Evolutionary conservation across 352 stramenopile species (phyloP), one percentile per base, ranked within the genome.

Genomic region (Globisporangium solare): DNA sequence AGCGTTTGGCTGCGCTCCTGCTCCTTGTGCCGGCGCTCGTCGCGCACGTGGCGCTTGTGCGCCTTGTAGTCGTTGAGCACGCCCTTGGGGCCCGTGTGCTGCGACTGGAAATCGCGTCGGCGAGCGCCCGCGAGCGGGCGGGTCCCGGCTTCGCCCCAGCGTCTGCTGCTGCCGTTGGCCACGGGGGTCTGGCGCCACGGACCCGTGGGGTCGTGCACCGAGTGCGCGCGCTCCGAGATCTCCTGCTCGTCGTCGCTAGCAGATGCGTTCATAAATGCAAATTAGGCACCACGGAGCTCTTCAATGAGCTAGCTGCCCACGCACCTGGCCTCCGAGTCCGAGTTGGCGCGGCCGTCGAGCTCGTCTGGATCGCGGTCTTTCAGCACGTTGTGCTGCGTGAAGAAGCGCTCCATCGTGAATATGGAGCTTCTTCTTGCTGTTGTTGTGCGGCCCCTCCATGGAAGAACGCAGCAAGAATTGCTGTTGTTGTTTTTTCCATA

Each of bases 61-160:
- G 75, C 73, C 61, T 90, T 89, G 72, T 88, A 91, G 70, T 94
- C 84, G 43, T 77, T 87, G 45, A 91, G 68, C 41, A 94, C 84
- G 22, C 84, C 84, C 64, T 94, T 94, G 8, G 84, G 84, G 0
- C 84, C 84, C 8, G 84, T 92, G 67, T 89, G 76, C 17, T 69
- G 57, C 10, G 84, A 91, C 12, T 54, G 62, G 47, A 88, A 92
- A 61, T 79, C 61, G 6, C 74, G 71, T 13, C 72, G 67, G 48
- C 66, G 60, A 51, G 66, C 67, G 11, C 65, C 62, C 4, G 54
- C 60, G 12, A 56, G 53, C 8, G 57, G 27, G 24, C 45, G 50
- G n/a, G 17, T 10, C 31, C 58, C 61, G 3, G 80, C 65, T 31
- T 79, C 72, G 1, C 82, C 84, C 77, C 76, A 91, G 14, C 37